These are phyloP conservation scores for Quercus suber DNA, from an alignment of 306 rosid genomes.

Conservation along the genomic window DNA sequence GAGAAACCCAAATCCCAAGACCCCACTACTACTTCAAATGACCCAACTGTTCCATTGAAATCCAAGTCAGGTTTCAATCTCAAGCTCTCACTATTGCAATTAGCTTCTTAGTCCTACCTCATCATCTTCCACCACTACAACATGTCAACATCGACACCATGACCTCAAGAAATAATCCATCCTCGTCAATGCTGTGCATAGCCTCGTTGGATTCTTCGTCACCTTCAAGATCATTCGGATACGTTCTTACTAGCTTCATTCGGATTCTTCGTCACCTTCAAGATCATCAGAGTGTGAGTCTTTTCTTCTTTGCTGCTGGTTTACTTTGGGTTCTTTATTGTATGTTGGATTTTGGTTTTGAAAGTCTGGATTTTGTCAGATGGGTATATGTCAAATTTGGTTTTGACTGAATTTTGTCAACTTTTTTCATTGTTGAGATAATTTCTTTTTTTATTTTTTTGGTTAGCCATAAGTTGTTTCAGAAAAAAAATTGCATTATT, in stretches of 20 bases:
- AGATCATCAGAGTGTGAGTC: conserved; percentile 65
- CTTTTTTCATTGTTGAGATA: too few relatives aligned
- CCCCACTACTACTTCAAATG: not conserved
- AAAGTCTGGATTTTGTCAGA: conserved; percentile 2
- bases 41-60: conserved; percentile 70
- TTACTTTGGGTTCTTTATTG: not conserved
- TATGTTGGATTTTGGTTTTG: conserved; percentile 16
- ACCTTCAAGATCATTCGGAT: conserved; percentile 44
- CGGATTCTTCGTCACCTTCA: conserved; percentile 50
- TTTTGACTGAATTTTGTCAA: not conserved
- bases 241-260: conserved; percentile 32
- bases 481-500: too few relatives aligned
- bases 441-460: too few relatives aligned
- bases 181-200: conserved; percentile 66
- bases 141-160: conserved; percentile 26
- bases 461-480: too few relatives aligned
- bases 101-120: conserved; percentile 61
- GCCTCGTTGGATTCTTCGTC: conserved; percentile 57
- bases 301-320: not conserved
- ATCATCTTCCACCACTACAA: conserved; percentile 55
- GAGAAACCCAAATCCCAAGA: conserved; percentile 21
- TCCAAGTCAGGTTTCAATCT: conserved; percentile 56
- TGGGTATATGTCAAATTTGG: not conserved
- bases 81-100: conserved; percentile 51
- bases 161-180: conserved; percentile 63